Conservation (phyloP, 1,139 yeast genomes). For the Arxiozyma bovina region DNA sequence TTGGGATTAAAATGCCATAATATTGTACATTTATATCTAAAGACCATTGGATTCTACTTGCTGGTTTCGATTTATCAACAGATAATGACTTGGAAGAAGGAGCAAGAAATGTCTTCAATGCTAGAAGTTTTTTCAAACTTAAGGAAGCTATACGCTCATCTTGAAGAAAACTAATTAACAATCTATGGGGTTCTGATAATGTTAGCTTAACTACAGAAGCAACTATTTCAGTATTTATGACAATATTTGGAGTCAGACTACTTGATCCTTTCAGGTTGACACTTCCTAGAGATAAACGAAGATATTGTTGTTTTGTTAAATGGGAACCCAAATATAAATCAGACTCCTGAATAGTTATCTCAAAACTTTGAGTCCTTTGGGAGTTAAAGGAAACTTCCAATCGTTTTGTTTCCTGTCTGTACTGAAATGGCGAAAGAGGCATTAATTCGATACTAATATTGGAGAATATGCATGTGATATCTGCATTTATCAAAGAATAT, state of each 20-base stretch:
- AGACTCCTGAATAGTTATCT: conserved; percentile 19
- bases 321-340: conserved; percentile 22
- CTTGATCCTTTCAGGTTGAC: conserved; percentile 13
- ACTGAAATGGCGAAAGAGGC: conserved; percentile 20
- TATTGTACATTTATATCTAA: conserved; percentile 19
- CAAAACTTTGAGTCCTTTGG: conserved; percentile 11
- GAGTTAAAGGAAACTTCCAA: conserved; percentile 17
- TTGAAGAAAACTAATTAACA: conserved; percentile 19
- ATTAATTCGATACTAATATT: conserved; percentile 23
- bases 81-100: not conserved
- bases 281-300: conserved; percentile 21
- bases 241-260: conserved; percentile 4
- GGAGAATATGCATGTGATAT: conserved; percentile 14
- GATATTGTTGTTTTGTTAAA: conserved; percentile 23
- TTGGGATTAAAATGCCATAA: conserved; percentile 25
- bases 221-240: conserved; percentile 14
- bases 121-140: conserved; percentile 14
- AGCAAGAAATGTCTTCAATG: conserved; percentile 8
- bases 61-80: not conserved
- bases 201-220: conserved; percentile 23
- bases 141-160: conserved; percentile 22
- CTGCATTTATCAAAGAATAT: conserved; percentile 6
- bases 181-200: conserved; percentile 24
- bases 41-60: conserved; percentile 11
- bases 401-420: conserved; percentile 19